Percentiles rank a stretch among this genome's conserved stretches.
Conservation (phyloP, 106 monocot species). For the Apostasia ramifera region DNA sequence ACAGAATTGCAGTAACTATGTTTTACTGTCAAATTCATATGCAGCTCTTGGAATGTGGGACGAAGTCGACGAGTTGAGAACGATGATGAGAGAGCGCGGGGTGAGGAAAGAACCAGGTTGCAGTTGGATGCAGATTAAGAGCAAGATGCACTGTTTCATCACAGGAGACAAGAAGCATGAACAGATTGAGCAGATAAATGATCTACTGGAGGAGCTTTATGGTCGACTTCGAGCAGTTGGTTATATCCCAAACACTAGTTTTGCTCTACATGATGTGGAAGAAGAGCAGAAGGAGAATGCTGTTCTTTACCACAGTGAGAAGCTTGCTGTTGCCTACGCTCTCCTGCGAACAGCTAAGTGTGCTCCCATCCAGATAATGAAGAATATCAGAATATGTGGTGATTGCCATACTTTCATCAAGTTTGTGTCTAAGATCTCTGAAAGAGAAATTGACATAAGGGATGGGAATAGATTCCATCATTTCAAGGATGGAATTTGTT, state of each 20-base stretch:
- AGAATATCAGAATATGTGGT: constrained; percentile 16
- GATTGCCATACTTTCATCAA: constrained; percentile 16
- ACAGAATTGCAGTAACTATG: constrained; percentile 41
- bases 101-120: constrained; percentile 51
- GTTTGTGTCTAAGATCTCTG: constrained; percentile 11
- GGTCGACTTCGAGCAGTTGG: constrained; percentile 24
- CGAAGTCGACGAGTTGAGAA: constrained; percentile 44
- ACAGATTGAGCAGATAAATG: constrained; percentile 29
- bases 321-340: constrained; percentile 16
- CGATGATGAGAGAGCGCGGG: constrained; percentile 40
- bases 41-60: constrained; percentile 48
- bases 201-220: constrained; percentile 19
- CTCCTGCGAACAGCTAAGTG: constrained; percentile 3
- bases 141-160: constrained; percentile 32
- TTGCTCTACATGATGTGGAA: constrained; percentile 50
- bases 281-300: constrained; percentile 44
- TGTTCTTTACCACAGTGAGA: constrained; percentile 21
- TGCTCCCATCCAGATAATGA: constrained; percentile 13
- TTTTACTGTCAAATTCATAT: constrained; percentile 66
- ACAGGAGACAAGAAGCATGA: constrained; percentile 34
- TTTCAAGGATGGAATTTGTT: constrained; percentile 9
- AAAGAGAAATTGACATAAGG: constrained; percentile 18
- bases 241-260: constrained; percentile 45
- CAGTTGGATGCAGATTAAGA: constrained; percentile 57
- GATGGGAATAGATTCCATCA: constrained; percentile 17